Conservation (phyloP, 768 basidiomycete genomes). For the Russula brevipes region DNA sequence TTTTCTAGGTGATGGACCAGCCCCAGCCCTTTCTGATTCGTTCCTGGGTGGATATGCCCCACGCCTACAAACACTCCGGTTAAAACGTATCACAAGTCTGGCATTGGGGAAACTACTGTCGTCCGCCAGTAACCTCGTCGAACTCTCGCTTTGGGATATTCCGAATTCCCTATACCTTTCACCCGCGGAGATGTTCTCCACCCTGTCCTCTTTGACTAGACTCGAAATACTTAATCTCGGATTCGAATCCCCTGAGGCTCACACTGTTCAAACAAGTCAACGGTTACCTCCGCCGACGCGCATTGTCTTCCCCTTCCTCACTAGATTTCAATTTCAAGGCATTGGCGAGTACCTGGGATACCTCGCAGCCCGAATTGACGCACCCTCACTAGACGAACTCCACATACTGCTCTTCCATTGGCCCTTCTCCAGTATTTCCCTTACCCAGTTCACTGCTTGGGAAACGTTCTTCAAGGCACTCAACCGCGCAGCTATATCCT, state of each 20-base stretch:
- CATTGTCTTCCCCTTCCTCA: not conserved
- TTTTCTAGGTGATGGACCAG: not conserved
- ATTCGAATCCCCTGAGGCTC: not conserved
- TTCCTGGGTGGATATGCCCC: not conserved
- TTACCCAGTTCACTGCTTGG: not conserved
- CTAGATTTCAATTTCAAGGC: not conserved
- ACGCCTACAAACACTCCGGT: not conserved
- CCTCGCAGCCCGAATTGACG: not conserved
- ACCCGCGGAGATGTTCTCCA: not conserved
- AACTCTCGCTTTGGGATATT: not conserved
- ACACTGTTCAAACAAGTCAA: not conserved
- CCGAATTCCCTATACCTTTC: not conserved
- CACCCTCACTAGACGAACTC: not conserved
- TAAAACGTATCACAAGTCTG: not conserved
- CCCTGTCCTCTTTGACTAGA: not conserved
- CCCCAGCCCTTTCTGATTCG: not conserved
- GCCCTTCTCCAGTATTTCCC: not conserved
- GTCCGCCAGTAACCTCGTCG: not conserved
- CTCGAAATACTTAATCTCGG: not conserved
- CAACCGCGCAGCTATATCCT: not conserved
- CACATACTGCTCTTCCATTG: not conserved
- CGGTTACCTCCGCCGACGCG: not conserved
- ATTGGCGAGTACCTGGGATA: not conserved
- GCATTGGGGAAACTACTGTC: not conserved
- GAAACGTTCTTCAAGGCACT: not conserved